Percentiles rank a stretch among this genome's conserved stretches.
phyloP scores from a whole-genome alignment of 78 protist species.

The Blattamonas nauphoetae region DNA sequence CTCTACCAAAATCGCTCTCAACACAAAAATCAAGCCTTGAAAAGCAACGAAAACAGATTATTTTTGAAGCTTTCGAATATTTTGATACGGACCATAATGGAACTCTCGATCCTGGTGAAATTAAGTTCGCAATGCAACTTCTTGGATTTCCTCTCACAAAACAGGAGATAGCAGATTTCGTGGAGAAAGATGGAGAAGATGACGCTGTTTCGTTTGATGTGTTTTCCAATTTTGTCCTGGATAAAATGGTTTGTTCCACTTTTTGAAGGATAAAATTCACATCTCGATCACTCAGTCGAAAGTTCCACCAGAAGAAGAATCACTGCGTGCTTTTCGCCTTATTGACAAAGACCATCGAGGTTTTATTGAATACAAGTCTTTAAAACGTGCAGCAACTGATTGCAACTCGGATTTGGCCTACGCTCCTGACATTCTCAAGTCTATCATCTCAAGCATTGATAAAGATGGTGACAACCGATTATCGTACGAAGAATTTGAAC shows the following conservation, averaged over 20 bases:
- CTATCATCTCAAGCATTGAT: background rate
- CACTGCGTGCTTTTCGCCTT: background rate
- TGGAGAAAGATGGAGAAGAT: background rate
- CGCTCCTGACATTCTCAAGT: background rate
- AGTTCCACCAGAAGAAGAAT: background rate
- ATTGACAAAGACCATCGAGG: background rate
- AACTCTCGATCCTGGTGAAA: background rate
- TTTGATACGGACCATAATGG: slow-evolving; percentile 6
- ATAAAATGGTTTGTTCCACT: background rate
- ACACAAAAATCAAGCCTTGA: background rate
- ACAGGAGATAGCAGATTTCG: background rate
- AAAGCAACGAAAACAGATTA: background rate
- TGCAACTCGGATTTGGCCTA: background rate
- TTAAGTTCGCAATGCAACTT: background rate
- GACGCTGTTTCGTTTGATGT: background rate
- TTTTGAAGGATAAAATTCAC: background rate
- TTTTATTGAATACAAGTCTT: background rate
- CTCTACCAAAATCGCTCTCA: background rate
- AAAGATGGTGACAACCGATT: background rate
- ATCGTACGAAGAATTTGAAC: background rate
- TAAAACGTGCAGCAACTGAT: background rate
- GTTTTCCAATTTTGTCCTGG: background rate
- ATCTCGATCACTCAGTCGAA: background rate
- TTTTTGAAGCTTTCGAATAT: background rate
- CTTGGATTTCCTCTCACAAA: background rate